phyloP scores from a whole-genome alignment of 768 basidiomycete species.

The Boletus reticuloceps region DNA sequence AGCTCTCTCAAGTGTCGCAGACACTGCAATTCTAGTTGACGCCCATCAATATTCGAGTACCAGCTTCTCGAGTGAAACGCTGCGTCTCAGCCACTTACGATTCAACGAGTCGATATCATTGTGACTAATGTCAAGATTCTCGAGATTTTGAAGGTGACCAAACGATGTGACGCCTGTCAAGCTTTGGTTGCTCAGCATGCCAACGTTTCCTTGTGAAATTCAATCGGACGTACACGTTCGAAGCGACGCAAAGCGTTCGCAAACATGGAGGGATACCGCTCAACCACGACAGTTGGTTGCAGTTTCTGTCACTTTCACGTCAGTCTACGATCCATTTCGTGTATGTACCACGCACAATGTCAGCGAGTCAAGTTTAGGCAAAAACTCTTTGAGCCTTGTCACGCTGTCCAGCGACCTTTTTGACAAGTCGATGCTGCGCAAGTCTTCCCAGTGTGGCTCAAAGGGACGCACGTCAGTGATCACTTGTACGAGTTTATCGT shows the following conservation, averaged over 20 bases:
- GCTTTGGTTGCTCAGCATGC: constrained; percentile 39
- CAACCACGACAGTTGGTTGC: constrained; percentile 73
- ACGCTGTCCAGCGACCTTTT: constrained; percentile 60
- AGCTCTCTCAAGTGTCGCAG: constrained; percentile 86
- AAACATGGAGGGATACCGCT: constrained; percentile 72
- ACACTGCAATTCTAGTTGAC: constrained; percentile 69
- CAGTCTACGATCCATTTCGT: constrained; percentile 8
- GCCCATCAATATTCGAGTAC: constrained; percentile 4
- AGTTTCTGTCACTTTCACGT: constrained; percentile 48
- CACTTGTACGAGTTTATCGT: constrained; percentile 85
- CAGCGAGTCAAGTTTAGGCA: constrained; percentile 74
- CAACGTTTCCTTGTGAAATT: constrained; percentile 8
- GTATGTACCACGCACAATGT: constrained; percentile 58
- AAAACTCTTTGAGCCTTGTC: constrained; percentile 80
- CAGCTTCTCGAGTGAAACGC: neutral
- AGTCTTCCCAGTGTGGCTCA: constrained; percentile 90
- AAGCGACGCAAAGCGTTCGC: constrained; percentile 74
- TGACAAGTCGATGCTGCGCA: constrained; percentile 70
- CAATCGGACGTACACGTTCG: constrained; percentile 53
- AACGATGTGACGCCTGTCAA: constrained; percentile 87
- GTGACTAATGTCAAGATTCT: constrained; percentile 85
- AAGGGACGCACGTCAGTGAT: constrained; percentile 95
- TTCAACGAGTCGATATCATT: constrained; percentile 87
- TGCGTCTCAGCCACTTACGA: constrained; percentile 52
- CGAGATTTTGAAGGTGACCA: constrained; percentile 80